Evolutionary conservation across 257 asterid genomes (phyloP).

Genomic region (Ilex asprella): DNA sequence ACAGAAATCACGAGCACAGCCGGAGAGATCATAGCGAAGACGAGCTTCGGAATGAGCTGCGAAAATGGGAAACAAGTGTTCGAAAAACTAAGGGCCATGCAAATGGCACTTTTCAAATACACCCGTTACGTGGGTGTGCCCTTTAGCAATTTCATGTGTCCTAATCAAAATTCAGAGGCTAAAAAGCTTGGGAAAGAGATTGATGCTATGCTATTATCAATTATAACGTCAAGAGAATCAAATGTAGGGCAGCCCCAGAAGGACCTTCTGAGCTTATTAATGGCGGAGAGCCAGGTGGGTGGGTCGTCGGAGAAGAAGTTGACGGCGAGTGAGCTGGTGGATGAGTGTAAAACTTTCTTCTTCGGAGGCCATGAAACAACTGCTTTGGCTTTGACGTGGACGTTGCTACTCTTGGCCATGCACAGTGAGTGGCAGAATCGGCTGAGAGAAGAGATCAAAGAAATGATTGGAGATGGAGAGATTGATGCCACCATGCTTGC

Average conservation of each 20-base stretch:
- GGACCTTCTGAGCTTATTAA: conserved; percentile 61
- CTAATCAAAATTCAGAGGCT: conserved; percentile 38
- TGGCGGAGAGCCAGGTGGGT: conserved; percentile 33
- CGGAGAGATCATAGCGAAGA: conserved; percentile 74
- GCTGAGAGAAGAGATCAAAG: conserved; percentile 60
- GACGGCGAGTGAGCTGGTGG: conserved; percentile 61
- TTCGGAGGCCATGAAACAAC: conserved; percentile 95
- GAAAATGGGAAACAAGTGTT: conserved; percentile 48
- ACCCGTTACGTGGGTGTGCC: conserved; percentile 85
- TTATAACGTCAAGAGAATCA: conserved; percentile 30
- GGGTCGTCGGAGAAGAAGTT: conserved; percentile 26
- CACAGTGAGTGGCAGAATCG: conserved; percentile 66
- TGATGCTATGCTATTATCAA: conserved; percentile 39
- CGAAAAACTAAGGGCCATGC: conserved; percentile 60
- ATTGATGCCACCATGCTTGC: conserved; percentile 49
- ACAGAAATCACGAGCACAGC: conserved; percentile 56
- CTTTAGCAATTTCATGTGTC: conserved; percentile 49
- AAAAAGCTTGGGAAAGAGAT: conserved; percentile 58
- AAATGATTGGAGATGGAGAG: conserved; percentile 47
- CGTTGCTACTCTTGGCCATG: conserved; percentile 54
- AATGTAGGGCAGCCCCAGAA: conserved; percentile 6
- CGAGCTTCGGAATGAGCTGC: conserved; percentile 64
- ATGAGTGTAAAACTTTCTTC: conserved; percentile 91
- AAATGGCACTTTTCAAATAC: conserved; percentile 60
- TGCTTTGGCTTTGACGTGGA: conserved; percentile 80